A percentile compares a stretch with the other conserved stretches of the same genome.
Conservation (phyloP, 805 yeast species). For the Metschnikowia gelsemii region DNA sequence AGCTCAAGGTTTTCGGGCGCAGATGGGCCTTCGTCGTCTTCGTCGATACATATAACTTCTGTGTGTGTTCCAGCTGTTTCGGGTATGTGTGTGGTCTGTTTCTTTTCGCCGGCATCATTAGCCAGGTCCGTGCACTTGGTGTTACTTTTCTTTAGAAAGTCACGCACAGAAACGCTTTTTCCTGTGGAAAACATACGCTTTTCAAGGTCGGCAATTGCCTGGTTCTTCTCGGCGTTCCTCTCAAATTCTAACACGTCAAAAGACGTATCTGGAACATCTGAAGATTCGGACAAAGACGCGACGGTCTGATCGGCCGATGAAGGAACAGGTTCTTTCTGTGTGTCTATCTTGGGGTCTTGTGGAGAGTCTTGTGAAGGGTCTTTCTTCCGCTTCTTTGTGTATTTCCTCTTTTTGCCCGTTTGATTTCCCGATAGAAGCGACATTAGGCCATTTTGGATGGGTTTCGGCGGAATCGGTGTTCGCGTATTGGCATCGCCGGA, state of each 20-base stretch:
- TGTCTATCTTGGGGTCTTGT: background rate
- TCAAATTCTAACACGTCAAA: slow-evolving; percentile 11
- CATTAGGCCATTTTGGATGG: slow-evolving; percentile 15
- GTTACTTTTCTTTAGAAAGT: slow-evolving; percentile 12
- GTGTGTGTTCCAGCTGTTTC: background rate
- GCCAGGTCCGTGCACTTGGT: background rate
- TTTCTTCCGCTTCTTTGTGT: slow-evolving; percentile 6
- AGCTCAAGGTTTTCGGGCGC: slow-evolving; percentile 3
- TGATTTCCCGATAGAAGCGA: slow-evolving; percentile 20
- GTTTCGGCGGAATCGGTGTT: background rate
- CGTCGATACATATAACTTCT: slow-evolving; percentile 6
- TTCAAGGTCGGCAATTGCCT: slow-evolving; percentile 14
- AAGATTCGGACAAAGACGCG: background rate
- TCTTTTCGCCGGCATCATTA: background rate
- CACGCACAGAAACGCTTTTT: slow-evolving; percentile 13
- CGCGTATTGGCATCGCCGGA: background rate
- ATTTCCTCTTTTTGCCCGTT: slow-evolving; percentile 1
- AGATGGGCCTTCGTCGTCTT: background rate
- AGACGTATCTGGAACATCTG: slow-evolving; percentile 9
- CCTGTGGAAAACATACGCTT: slow-evolving; percentile 13
- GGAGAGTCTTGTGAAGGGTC: background rate
- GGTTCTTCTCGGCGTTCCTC: slow-evolving; percentile 2
- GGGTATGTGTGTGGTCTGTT: background rate
- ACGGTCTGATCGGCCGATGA: background rate
- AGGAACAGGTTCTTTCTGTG: background rate